phyloP scores from a whole-genome alignment of 768 basidiomycete genomes.

The Amanita inopinata region DNA sequence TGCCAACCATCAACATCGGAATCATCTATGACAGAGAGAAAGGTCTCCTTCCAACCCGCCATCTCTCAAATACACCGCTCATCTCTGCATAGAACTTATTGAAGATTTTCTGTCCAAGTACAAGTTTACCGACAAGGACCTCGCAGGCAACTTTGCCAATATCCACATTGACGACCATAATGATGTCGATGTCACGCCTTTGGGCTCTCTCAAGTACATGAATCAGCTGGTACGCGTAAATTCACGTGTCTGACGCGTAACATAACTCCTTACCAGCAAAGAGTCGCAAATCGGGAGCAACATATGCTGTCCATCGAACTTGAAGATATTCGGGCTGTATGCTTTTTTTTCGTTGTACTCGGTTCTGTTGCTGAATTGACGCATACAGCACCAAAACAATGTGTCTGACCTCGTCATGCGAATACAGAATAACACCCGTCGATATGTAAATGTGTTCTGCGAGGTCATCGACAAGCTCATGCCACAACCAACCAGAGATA shows the following conservation, averaged over 20 bases:
- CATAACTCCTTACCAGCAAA: constrained; percentile 50
- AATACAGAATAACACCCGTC: constrained; percentile 78
- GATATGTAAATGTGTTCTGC: constrained; percentile 83
- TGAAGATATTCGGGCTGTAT: constrained; percentile 74
- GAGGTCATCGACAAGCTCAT: constrained; percentile 87
- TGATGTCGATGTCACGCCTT: constrained; percentile 23
- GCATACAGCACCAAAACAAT: constrained; percentile 54
- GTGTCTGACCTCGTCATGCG: constrained; percentile 66
- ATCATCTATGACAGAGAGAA: constrained; percentile 68
- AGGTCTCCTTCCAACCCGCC: constrained; percentile 27
- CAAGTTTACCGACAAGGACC: constrained; percentile 54
- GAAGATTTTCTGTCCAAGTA: constrained; percentile 62
- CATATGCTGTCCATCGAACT: constrained; percentile 83
- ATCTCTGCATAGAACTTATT: constrained; percentile 46
- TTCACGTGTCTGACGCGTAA: constrained; percentile 19
- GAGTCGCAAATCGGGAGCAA: constrained; percentile 87
- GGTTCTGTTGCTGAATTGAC: constrained; percentile 9
- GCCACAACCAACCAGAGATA: constrained; percentile 82
- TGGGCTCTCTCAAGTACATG: constrained; percentile 65
- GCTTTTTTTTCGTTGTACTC: constrained; percentile 14
- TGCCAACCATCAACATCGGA: constrained; percentile 48
- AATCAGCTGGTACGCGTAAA: constrained; percentile 58
- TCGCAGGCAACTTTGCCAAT: constrained; percentile 56
- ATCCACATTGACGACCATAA: constrained; percentile 55
- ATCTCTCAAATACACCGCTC: not conserved